A percentile compares a stretch with the other conserved stretches of the same genome.
These are phyloP conservation scores for Paraconiothyrium brasiliense DNA, from an alignment of 2,329 filamentous ascomycete species.

Conservation along the genomic window DNA sequence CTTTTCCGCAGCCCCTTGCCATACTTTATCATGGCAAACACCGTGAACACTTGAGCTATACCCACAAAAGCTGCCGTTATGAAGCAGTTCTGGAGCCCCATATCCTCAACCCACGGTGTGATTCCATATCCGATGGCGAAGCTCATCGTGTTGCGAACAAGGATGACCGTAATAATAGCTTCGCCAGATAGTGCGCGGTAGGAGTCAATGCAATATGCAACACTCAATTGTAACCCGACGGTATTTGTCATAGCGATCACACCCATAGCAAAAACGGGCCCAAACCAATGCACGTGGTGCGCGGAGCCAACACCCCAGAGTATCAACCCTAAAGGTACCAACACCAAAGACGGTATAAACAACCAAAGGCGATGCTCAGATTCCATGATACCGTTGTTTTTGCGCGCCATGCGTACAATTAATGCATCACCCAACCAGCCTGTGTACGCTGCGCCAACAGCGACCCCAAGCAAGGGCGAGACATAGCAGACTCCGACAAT, in stretches of 20 bases:
- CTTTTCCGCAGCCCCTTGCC: slow-evolving; percentile 53
- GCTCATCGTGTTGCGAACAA: slow-evolving; percentile 61
- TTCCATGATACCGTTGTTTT: slow-evolving; percentile 49
- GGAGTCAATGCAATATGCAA: slow-evolving; percentile 60
- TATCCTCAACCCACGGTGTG: slow-evolving; percentile 55
- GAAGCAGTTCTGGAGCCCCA: slow-evolving; percentile 56
- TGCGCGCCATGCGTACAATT: slow-evolving; percentile 44
- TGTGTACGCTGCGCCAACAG: slow-evolving; percentile 43
- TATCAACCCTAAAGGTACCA: slow-evolving; percentile 56
- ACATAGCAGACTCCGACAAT: slow-evolving; percentile 53
- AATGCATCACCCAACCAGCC: slow-evolving; percentile 49
- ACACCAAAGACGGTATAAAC: slow-evolving; percentile 48
- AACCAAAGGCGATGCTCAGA: slow-evolving; percentile 51
- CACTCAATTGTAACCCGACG: slow-evolving; percentile 55
- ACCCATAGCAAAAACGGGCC: slow-evolving; percentile 58
- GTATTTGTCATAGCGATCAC: slow-evolving; percentile 56
- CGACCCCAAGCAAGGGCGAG: slow-evolving; percentile 47
- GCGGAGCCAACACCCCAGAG: slow-evolving; percentile 62
- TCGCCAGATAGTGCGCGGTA: slow-evolving; percentile 61
- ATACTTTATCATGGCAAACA: slow-evolving; percentile 59
- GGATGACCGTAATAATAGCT: slow-evolving; percentile 61
- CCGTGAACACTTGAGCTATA: slow-evolving; percentile 50
- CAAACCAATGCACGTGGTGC: slow-evolving; percentile 58
- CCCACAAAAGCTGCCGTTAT: slow-evolving; percentile 55
- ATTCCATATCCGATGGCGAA: slow-evolving; percentile 63